Conservation (phyloP, 306 rosid species). For the Vicia faba region DNA sequence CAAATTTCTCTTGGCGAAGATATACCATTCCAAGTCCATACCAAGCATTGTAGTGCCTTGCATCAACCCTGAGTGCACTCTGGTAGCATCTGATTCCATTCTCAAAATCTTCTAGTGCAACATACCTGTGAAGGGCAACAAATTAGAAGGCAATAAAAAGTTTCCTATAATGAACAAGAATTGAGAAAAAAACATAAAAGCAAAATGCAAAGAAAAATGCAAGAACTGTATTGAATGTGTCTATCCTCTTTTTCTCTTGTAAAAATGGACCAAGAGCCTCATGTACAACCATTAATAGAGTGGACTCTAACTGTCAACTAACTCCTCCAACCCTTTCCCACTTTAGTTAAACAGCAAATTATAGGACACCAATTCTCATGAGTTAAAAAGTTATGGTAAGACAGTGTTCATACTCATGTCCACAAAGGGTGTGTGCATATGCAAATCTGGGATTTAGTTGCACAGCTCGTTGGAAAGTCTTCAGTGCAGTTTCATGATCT, state of each 20-base stretch:
- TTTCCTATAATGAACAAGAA: not conserved
- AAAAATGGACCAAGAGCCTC: not conserved
- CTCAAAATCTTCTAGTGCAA: slow-evolving; percentile 94
- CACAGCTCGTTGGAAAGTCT: slow-evolving; percentile 95
- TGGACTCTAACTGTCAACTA: not conserved
- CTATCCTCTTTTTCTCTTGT: slow-evolving; percentile 4
- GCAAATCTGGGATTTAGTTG: slow-evolving; percentile 91
- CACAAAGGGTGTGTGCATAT: slow-evolving; percentile 98
- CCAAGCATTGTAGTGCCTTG: slow-evolving; percentile 95
- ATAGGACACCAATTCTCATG: not conserved
- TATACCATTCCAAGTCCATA: slow-evolving; percentile 98
- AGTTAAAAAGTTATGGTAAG: not conserved
- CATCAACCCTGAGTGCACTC: slow-evolving; percentile 85
- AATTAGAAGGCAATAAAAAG: slow-evolving; percentile 35
- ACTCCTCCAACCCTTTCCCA: not conserved
- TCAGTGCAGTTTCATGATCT: slow-evolving; percentile 59
- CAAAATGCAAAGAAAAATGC: not conserved
- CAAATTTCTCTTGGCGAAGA: slow-evolving; percentile 93
- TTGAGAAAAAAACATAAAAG: not conserved
- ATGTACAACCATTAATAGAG: not conserved
- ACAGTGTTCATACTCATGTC: slow-evolving; percentile 79
- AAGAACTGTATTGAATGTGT: not conserved
- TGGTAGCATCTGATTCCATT: slow-evolving; percentile 92
- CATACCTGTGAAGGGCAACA: slow-evolving; percentile 59
- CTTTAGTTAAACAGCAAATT: slow-evolving; percentile 6